phyloP scores from a whole-genome alignment of 2,329 filamentous ascomycete genomes.

The Claviceps sp. region DNA sequence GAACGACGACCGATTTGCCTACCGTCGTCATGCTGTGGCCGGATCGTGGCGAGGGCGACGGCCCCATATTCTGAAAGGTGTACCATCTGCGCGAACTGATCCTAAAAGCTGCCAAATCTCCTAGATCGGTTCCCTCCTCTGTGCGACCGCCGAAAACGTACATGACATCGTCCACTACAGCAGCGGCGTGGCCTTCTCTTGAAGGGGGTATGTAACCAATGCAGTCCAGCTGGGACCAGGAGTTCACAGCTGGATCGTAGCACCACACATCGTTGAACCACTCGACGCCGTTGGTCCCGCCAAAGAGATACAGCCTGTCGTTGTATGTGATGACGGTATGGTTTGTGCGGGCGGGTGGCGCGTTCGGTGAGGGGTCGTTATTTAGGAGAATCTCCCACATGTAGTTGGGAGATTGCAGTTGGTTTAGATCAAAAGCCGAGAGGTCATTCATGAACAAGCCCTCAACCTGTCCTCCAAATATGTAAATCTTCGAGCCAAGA shows the following conservation, averaged over 20 bases:
- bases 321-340: conserved; percentile 86
- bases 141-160: conserved; percentile 96
- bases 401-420: conserved; percentile 79
- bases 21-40: conserved; percentile 97
- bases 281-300: conserved; percentile 84
- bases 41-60: conserved; percentile 81
- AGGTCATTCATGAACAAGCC: conserved; percentile 97
- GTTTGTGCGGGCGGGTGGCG: conserved; percentile 85
- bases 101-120: conserved; percentile 72
- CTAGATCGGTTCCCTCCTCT: conserved; percentile 82
- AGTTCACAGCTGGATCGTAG: conserved; percentile 72
- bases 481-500: conserved; percentile 88
- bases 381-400: conserved; percentile 86
- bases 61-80: conserved; percentile 99
- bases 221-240: conserved; percentile 82
- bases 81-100: conserved; percentile 84
- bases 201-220: conserved; percentile 94
- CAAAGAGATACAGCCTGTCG: conserved; percentile 93
- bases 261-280: conserved; percentile 99
- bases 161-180: conserved; percentile 95
- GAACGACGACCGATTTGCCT: conserved; percentile 80
- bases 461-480: conserved; percentile 95
- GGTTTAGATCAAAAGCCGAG: conserved; percentile 88
- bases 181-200: conserved; percentile 85
- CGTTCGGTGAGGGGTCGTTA: conserved; percentile 37